Conservation (phyloP, 2,329 filamentous ascomycete genomes). For the Diaporthe ampelina region DNA sequence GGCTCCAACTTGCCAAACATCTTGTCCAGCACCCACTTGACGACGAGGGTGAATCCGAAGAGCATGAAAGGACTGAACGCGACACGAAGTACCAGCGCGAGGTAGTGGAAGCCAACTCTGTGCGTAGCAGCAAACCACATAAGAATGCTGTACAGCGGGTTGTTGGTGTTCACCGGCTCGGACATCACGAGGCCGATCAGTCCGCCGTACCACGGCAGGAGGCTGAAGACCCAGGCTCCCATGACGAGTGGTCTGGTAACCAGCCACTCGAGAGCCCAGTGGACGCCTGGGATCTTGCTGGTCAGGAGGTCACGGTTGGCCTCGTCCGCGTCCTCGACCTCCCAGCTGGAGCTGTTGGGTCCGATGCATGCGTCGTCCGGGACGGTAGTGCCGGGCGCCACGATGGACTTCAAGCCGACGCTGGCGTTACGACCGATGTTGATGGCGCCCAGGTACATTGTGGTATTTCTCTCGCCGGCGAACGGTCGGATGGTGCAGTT, state of each 20-base stretch:
- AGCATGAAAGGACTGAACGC: conserved; percentile 59
- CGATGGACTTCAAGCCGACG: conserved; percentile 62
- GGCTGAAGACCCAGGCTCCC: conserved; percentile 56
- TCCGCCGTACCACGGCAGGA: conserved; percentile 60
- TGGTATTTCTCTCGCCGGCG: conserved; percentile 68
- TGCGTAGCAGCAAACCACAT: conserved; percentile 63
- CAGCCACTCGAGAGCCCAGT: conserved; percentile 59
- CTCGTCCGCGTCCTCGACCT: conserved; percentile 59
- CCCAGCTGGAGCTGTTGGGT: conserved; percentile 70
- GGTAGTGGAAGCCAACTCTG: conserved; percentile 64
- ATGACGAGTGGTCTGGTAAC: conserved; percentile 58
- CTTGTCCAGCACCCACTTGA: conserved; percentile 57
- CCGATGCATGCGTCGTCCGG: conserved; percentile 66
- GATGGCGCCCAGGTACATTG: conserved; percentile 69
- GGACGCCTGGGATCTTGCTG: conserved; percentile 55
- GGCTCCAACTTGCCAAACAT: conserved; percentile 56
- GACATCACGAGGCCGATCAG: conserved; percentile 60
- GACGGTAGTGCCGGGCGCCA: conserved; percentile 64
- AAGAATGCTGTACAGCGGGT: conserved; percentile 58
- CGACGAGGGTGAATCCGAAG: conserved; percentile 56
- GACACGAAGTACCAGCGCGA: conserved; percentile 58
- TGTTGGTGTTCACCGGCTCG: conserved; percentile 50
- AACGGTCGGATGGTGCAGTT: conserved; percentile 66
- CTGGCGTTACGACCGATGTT: conserved; percentile 61
- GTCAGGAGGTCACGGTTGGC: conserved; percentile 59